Base-by-base conservation (phyloP, 805 yeast genomes). In the Cyberlindnera misumaiensis region DNA sequence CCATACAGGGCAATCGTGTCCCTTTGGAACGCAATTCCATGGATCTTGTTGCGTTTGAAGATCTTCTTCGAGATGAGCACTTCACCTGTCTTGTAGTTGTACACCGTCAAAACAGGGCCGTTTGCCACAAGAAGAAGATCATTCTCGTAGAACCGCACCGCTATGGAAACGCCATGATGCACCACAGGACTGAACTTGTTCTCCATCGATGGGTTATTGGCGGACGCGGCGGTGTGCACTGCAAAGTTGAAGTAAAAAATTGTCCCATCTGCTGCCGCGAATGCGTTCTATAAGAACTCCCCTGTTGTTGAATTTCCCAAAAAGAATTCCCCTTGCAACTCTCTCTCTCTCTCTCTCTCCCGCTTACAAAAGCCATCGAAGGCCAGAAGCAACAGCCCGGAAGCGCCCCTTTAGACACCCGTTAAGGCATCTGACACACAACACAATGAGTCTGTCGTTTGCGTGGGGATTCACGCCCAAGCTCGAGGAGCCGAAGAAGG, bases 21-120 rank as follows among this genome's bases (percentile, higher is more conserved):
- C 1, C 61, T 59, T 5, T 56, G 59, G 8, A 75, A 56, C 3
- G 68, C 58, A 25, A 90, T 75, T n/a, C 86, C 83, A 55, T 90
- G 97, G 28, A 90, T 78, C 54, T 87, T 89, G 59, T 86, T 85
- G 38, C 77, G 67, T n/a, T 59, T 56, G 56, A 90, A 83, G 1
- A 85, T 58, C 38, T 68, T 66, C 29, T 63, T 59, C 15, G 62
- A 53, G 39, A 53, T 58, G 3, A 75, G 20, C 15, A 73, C 56
- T 16, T 53, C 39, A 5, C 67, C 65, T 0, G 63, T 53, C 12
- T 47, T 52, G 52, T 74, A 65, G 44, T 73, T 64, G 56, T 74
- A 81, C 1, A 77, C 60, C 47, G 74, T 72, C 38, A 88, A 54
- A 11, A 56, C 57, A 3, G 93, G 82, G 0, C 97, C 97, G 45